These are phyloP conservation scores for Adansonia gregorii DNA, from an alignment of 441 rosid genomes.

Conservation along the genomic window DNA sequence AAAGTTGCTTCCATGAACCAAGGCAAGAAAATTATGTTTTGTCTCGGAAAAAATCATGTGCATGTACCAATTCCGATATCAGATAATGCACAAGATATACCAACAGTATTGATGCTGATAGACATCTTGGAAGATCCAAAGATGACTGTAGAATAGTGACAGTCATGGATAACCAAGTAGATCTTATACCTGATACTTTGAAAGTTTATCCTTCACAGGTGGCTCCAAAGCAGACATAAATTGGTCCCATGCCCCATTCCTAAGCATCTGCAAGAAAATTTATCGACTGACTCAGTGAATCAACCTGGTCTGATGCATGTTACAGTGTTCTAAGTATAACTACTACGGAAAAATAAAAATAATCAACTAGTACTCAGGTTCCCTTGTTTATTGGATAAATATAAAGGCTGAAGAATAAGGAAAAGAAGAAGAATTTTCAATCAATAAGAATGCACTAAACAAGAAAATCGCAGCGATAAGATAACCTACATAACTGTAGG, in stretches of 20 bases:
- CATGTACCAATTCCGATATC: conserved; percentile 18
- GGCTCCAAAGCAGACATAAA: conserved; percentile 84
- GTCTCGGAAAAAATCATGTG: background rate
- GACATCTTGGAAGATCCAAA: conserved; percentile 26
- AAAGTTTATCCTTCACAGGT: conserved; percentile 79
- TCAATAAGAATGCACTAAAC: background rate
- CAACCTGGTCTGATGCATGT: background rate
- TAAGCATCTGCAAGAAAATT: conserved; percentile 67
- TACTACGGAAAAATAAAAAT: background rate
- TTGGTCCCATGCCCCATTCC: conserved; percentile 84
- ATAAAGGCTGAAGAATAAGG: background rate
- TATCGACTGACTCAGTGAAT: background rate
- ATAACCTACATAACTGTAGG: background rate
- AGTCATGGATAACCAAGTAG: background rate
- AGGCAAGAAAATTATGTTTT: conserved; percentile 25
- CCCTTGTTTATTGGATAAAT: background rate
- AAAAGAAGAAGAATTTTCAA: background rate
- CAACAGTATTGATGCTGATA: conserved; percentile 23
- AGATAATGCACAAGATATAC: conserved; percentile 30
- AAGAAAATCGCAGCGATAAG: background rate
- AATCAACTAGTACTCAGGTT: background rate
- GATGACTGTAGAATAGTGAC: conserved; percentile 15
- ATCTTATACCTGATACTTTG: conserved; percentile 74
- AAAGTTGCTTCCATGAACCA: conserved; percentile 31
- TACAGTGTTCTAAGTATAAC: background rate